phyloP scores from a whole-genome alignment of 257 asterid species.

The Handroanthus guayacan region DNA sequence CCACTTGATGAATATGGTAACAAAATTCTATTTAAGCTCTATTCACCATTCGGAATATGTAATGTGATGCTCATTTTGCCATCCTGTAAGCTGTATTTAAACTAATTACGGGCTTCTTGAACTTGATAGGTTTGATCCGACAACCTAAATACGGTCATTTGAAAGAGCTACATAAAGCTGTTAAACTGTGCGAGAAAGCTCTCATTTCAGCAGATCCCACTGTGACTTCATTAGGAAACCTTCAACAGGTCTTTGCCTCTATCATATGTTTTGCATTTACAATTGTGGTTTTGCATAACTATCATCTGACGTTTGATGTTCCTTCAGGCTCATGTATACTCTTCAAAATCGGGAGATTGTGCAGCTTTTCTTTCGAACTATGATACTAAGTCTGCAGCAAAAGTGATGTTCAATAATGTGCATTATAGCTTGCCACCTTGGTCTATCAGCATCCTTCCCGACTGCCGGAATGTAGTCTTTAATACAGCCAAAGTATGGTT shows the following conservation, averaged over 20 bases:
- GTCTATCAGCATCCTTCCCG: conserved; percentile 98
- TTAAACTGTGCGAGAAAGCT: conserved; percentile 79
- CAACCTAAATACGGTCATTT: conserved; percentile 94
- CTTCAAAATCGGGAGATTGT: conserved; percentile 80
- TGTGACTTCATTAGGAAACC: conserved; percentile 83
- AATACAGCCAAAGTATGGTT: conserved; percentile 88
- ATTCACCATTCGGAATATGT: neutral
- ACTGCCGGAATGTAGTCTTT: conserved; percentile 87
- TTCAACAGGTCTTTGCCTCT: conserved; percentile 73
- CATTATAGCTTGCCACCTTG: conserved; percentile 89
- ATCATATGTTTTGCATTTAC: neutral
- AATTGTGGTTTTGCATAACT: neutral
- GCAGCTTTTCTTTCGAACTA: conserved; percentile 91
- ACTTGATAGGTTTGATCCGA: conserved; percentile 67
- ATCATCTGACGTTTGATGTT: conserved; percentile 4
- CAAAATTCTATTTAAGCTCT: conserved; percentile 15
- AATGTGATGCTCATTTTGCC: conserved; percentile 5
- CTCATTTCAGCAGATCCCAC: conserved; percentile 82
- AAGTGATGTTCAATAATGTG: conserved; percentile 86
- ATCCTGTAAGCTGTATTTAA: neutral
- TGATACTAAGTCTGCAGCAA: conserved; percentile 56
- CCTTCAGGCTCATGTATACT: conserved; percentile 80
- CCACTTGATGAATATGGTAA: conserved; percentile 91
- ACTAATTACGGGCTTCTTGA: conserved; percentile 30
- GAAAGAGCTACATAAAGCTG: conserved; percentile 87